phyloP scores from a whole-genome alignment of 148 eudicot species.

The Vaccinium myrtillus region DNA sequence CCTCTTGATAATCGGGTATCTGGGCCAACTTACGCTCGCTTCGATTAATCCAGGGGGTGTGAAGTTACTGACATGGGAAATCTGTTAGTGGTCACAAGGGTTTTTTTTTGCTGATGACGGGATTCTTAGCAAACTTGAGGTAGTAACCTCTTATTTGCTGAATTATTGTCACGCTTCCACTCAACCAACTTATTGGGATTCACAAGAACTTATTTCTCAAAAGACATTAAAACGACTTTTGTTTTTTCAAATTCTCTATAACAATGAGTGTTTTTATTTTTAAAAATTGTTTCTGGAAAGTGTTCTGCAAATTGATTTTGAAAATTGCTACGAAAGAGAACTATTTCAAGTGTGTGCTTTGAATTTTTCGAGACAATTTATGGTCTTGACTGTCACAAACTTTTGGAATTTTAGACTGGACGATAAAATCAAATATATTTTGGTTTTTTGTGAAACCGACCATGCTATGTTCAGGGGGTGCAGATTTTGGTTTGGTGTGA shows the following conservation, averaged over 20 bases:
- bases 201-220: not conserved
- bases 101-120: not conserved
- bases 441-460: no score
- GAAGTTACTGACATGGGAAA: not conserved
- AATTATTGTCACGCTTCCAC: not conserved
- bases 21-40: not conserved
- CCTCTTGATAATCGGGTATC: not conserved
- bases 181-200: not conserved
- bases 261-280: not conserved
- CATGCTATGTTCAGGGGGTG: not conserved
- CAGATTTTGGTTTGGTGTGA: not conserved
- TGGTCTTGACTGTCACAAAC: not conserved
- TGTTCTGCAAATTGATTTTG: conserved; percentile 2
- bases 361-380: not conserved
- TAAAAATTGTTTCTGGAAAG: not conserved
- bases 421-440: not conserved
- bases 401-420: not conserved
- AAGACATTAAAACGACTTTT: not conserved
- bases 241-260: not conserved
- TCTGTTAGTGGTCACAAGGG: not conserved
- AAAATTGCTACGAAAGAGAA: not conserved
- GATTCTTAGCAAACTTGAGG: not conserved
- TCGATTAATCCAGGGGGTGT: not conserved
- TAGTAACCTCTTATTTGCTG: not conserved
- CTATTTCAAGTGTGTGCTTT: not conserved